Evolutionary conservation across 2,329 filamentous ascomycete species (phyloP).

Genomic region (Colletotrichum cuscutae): DNA sequence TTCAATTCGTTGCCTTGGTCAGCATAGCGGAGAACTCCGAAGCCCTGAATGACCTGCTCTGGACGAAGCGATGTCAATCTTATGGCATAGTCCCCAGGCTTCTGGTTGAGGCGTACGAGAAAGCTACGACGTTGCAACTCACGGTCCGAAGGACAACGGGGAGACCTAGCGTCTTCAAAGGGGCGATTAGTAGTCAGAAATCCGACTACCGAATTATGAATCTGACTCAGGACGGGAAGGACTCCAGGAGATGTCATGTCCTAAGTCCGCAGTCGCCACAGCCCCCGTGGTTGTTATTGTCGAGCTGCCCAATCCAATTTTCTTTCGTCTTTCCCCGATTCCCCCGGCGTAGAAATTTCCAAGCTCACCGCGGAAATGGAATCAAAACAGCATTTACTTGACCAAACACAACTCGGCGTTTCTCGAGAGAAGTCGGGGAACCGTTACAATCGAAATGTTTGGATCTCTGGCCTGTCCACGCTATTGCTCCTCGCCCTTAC

Average conservation of each 20-base stretch:
- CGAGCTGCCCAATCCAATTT: neutral
- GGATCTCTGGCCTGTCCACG: neutral
- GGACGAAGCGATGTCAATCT: slow-evolving; percentile 20
- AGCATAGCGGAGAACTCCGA: slow-evolving; percentile 24
- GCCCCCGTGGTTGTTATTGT: neutral
- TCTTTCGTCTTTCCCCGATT: neutral
- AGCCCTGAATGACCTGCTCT: slow-evolving; percentile 24
- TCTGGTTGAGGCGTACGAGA: slow-evolving; percentile 11
- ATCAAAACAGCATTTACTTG: slow-evolving; percentile 2
- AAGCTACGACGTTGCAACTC: slow-evolving; percentile 5
- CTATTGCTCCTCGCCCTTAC: neutral
- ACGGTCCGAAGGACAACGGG: neutral
- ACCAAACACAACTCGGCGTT: neutral
- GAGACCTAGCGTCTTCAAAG: neutral
- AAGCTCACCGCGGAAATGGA: slow-evolving; percentile 7
- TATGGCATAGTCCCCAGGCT: slow-evolving; percentile 9
- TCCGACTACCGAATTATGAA: neutral
- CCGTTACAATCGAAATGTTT: neutral
- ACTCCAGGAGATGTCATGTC: neutral
- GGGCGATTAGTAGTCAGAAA: neutral
- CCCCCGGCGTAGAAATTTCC: no score
- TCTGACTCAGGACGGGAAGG: neutral
- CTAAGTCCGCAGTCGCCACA: no score
- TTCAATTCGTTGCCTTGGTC: neutral
- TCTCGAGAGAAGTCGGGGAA: neutral